Percentiles rank a stretch among this genome's conserved stretches.
Conservation (phyloP, 345 rosid species). For the Citrus inodora region DNA sequence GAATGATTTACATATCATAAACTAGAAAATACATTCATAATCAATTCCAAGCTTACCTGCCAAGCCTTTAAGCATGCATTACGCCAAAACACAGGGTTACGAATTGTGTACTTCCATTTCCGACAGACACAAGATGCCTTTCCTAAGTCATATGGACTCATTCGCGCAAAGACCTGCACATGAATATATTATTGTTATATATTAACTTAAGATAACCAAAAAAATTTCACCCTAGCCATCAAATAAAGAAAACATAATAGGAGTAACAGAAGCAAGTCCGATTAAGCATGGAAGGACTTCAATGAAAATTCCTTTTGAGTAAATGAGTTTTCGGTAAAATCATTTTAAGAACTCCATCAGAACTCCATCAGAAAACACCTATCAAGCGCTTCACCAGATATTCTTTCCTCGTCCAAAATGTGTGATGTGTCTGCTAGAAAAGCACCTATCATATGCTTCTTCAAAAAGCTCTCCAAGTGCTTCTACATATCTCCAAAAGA, state of each 20-base stretch:
- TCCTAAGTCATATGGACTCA: conserved; percentile 82
- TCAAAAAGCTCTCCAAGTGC: neutral
- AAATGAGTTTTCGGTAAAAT: neutral
- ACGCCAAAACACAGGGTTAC: conserved; percentile 91
- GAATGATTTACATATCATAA: neutral
- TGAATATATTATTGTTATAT: neutral
- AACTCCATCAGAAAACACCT: neutral
- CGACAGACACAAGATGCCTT: conserved; percentile 88
- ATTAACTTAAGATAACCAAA: neutral
- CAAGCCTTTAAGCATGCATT: conserved; percentile 89
- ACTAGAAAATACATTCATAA: neutral
- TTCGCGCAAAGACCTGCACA: conserved; percentile 74
- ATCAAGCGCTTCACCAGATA: neutral
- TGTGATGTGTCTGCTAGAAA: neutral
- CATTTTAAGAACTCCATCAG: neutral
- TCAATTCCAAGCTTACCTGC: conserved; percentile 49
- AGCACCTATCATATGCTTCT: neutral
- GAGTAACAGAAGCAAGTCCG: neutral
- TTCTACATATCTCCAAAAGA: neutral
- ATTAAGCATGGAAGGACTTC: neutral
- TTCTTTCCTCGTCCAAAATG: neutral
- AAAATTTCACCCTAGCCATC: neutral
- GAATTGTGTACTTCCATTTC: conserved; percentile 90
- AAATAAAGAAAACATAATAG: neutral
- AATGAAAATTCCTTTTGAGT: neutral